Percentiles rank a stretch among this genome's conserved stretches.
Conservation (phyloP, 768 basidiomycete species). For the Multifurca ochricompacta region DNA sequence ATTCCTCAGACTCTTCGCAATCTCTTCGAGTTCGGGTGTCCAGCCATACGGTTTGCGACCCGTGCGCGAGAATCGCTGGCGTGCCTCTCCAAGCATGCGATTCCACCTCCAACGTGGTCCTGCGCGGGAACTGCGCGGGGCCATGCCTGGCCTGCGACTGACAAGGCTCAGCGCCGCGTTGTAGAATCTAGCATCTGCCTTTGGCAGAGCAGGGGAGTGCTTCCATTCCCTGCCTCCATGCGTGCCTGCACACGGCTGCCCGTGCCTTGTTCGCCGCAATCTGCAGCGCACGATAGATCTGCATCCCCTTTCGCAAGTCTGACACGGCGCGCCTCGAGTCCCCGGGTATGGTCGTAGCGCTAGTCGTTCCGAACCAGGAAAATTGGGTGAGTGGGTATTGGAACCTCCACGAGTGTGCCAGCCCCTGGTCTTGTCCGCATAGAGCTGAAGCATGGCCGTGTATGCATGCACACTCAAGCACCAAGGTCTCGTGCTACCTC, state of each 20-base stretch:
- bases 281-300: constrained; percentile 1
- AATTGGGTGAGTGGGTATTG: constrained; percentile 15
- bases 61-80: not conserved
- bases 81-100: constrained; percentile 22
- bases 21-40: constrained; percentile 12
- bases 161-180: constrained; percentile 48
- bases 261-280: not conserved
- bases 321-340: not conserved
- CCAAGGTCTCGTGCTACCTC: constrained; percentile 45
- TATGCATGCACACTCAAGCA: constrained; percentile 58
- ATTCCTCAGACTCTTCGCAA: constrained; percentile 1
- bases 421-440: constrained; percentile 38
- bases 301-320: constrained; percentile 4
- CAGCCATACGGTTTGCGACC: constrained; percentile 4
- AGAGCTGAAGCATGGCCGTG: constrained; percentile 62
- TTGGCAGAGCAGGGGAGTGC: not conserved
- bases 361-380: not conserved
- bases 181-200: constrained; percentile 57
- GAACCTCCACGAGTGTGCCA: constrained; percentile 17
- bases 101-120: constrained; percentile 29
- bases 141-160: constrained; percentile 14
- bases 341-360: not conserved
- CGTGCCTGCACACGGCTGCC: not conserved
- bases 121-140: constrained; percentile 15
- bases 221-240: not conserved